These are phyloP conservation scores for Colletotrichum liaoningense DNA, from an alignment of 2,329 filamentous ascomycete species.

Conservation along the genomic window DNA sequence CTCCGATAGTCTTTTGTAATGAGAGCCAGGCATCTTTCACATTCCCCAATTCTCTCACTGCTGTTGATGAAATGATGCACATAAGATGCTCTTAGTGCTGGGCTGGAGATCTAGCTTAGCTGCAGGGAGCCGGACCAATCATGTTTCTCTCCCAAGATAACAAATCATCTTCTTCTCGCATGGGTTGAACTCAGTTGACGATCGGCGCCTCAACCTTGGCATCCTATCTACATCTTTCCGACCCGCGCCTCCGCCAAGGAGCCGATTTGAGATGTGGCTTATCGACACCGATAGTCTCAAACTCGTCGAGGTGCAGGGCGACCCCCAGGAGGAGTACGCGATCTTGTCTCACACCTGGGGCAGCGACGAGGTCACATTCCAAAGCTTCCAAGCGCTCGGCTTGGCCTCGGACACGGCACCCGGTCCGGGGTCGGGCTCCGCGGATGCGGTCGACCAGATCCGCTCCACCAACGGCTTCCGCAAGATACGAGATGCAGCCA, in stretches of 20 bases:
- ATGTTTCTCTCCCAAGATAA: neutral
- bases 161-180: neutral
- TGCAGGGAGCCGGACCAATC: neutral
- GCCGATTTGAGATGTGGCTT: slow-evolving; percentile 40
- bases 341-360: slow-evolving; percentile 52
- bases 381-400: slow-evolving; percentile 35
- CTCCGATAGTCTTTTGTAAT: neutral
- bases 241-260: neutral
- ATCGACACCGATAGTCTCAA: slow-evolving; percentile 38
- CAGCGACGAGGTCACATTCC: slow-evolving; percentile 43
- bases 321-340: slow-evolving; percentile 40
- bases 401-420: neutral
- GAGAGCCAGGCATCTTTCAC: neutral
- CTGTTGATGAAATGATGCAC: neutral
- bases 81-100: neutral
- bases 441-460: neutral
- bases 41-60: neutral
- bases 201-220: neutral
- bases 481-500: slow-evolving; percentile 6
- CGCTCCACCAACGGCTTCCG: neutral
- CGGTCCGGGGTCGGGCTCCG: neutral
- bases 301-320: slow-evolving; percentile 40
- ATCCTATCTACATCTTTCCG: neutral
- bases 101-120: neutral
- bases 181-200: neutral